These are phyloP conservation scores for Termitomyces titanicus DNA, from an alignment of 768 basidiomycete species.

Conservation along the genomic window DNA sequence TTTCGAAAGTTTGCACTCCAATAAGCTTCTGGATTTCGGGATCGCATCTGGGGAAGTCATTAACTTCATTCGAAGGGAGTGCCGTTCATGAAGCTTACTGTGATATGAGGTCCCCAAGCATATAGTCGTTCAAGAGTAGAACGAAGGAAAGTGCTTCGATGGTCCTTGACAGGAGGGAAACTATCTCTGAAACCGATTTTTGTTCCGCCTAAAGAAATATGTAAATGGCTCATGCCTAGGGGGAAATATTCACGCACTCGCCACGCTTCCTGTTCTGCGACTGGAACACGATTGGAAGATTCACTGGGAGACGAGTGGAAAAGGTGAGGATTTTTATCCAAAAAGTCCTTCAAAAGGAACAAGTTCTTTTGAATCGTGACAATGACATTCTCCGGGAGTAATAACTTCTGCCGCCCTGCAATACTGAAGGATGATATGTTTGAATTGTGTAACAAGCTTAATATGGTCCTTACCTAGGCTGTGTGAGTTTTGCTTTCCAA, in stretches of 20 bases:
- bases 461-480: constrained; percentile 42
- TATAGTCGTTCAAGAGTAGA: constrained; percentile 88
- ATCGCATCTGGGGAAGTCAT: constrained; percentile 54
- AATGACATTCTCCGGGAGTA: constrained; percentile 58
- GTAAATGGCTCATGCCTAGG: constrained; percentile 2
- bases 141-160: constrained; percentile 96
- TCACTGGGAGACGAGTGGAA: constrained; percentile 83
- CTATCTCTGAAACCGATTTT: constrained; percentile 73
- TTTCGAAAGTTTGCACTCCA: constrained; percentile 74
- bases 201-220: constrained; percentile 63
- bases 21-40: constrained; percentile 67
- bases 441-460: neutral
- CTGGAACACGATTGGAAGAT: constrained; percentile 50
- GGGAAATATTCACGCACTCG: constrained; percentile 47
- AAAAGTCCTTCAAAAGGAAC: constrained; percentile 68
- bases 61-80: neutral
- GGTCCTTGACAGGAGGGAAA: constrained; percentile 72
- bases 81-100: constrained; percentile 46
- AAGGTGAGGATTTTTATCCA: constrained; percentile 79
- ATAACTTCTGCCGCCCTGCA: constrained; percentile 50
- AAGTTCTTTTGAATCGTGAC: constrained; percentile 79
- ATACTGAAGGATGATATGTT: constrained; percentile 26
- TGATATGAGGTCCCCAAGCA: constrained; percentile 77
- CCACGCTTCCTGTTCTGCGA: constrained; percentile 84
- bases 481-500: constrained; percentile 82